Base-by-base conservation (phyloP, 345 rosid genomes). In the Murraya koenigii region DNA sequence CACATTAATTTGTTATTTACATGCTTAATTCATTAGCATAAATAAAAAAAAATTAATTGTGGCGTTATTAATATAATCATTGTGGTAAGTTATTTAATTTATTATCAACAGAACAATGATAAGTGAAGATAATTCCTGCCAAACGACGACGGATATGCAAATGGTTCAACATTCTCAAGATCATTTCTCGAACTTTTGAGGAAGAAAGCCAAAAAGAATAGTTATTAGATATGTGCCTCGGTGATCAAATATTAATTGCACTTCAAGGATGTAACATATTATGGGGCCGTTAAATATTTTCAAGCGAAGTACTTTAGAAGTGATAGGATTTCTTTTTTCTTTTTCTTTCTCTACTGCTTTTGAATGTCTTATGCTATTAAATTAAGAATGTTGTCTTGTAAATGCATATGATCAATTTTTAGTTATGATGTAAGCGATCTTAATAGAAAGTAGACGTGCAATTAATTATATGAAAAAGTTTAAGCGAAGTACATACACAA, bases 41-140 rank as follows among this genome's bases (percentile, higher is more conserved):
- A 52, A 14, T 5, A 52, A 52, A 17, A 6, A 17, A 6, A 52
- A 52, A 17, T 52, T 5, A 14, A 17, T 52, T 52, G 56, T 17
- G 56, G 7, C 7, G 17, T 5, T 17, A 23, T 39, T 39, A 22
- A n/a, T 22, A 4, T 4, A 3, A 65, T 39, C 65, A 36, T n/a
- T 19, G 26, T 26, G 35, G 5, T 59, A 25, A 32, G 33, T 28
- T 52, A 17, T 52, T 52, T 52, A 52, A 17, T 52, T 52, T 14
- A 52, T 52, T 52, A 52, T 13, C 11, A 19, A 11, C 75, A 93
- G 94, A 90, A 73, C 61, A 15, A 52, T 92, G 88, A 83, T 93
- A 23, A 81, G 90, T 54, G 97, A 94, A 22, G 98, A 94, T 22
- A 88, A 87, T 61, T 89, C 98, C 22, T 88, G 97, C 86, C 99